phyloP scores from a whole-genome alignment of 225 moss, liverwort and hornwort species.

The Neckera pumila region DNA sequence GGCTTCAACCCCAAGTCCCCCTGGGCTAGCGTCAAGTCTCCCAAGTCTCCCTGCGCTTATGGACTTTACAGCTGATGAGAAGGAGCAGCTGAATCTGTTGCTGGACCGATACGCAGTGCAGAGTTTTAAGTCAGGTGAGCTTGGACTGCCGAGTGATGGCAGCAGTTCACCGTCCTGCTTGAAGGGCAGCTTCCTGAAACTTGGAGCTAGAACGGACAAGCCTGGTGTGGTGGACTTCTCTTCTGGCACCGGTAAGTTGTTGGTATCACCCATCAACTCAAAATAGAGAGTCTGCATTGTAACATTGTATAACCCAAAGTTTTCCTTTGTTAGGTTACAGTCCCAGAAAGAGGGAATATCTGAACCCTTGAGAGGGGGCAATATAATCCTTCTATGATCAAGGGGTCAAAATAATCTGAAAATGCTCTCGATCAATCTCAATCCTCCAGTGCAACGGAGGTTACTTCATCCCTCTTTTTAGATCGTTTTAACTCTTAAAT shows the following conservation, averaged over 20 bases:
- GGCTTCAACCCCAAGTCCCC: not conserved
- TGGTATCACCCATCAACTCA: not conserved
- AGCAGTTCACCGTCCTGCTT: slow-evolving; percentile 26
- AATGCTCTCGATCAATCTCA: not conserved
- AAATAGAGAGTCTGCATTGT: no score
- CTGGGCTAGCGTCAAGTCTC: not conserved
- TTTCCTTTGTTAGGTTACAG: not conserved
- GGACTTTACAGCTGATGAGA: slow-evolving; percentile 8
- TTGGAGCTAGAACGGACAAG: not conserved
- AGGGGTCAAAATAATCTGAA: not conserved
- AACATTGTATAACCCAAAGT: not conserved
- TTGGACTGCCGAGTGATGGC: not conserved
- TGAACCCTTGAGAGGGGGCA: not conserved
- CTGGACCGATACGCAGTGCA: slow-evolving; percentile 54
- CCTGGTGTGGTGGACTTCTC: not conserved
- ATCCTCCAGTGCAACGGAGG: not conserved
- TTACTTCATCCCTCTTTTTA: not conserved
- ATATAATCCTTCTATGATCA: no score
- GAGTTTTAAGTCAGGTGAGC: not conserved
- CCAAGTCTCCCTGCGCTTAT: not conserved
- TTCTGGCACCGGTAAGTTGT: not conserved
- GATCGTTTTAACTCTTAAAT: not conserved
- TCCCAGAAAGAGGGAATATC: no score
- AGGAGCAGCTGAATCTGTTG: slow-evolving; percentile 9
- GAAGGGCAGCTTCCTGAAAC: slow-evolving; percentile 40